Evolutionary conservation across 495 filamentous ascomycete genomes (phyloP).

Genomic region (Tetracladium marchalianum): DNA sequence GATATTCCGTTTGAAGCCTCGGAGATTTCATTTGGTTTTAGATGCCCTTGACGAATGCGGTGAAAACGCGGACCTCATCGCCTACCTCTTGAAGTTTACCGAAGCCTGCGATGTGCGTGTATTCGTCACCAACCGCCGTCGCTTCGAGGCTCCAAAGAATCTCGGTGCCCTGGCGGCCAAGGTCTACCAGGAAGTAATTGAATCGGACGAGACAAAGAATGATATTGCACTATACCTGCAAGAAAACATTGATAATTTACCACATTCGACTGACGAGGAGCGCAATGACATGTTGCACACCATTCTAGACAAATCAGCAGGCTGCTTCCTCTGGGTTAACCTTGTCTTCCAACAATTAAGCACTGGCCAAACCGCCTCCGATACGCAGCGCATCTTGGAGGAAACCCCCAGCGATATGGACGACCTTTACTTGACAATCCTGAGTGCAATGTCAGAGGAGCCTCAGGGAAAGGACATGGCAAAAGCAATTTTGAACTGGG

Average conservation of each 20-base stretch:
- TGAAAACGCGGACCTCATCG: no score
- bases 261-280: neutral
- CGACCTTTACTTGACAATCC: conserved; percentile 2
- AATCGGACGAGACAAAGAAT: neutral
- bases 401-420: conserved; percentile 11
- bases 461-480: conserved; percentile 1
- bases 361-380: neutral
- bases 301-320: conserved; percentile 9
- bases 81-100: no score
- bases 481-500: conserved; percentile 14
- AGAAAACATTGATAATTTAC: neutral
- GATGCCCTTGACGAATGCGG: conserved; percentile 18
- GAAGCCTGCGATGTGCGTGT: no score
- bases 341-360: conserved; percentile 9
- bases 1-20: conserved; percentile 6
- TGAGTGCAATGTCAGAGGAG: conserved; percentile 2
- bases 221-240: neutral
- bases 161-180: neutral
- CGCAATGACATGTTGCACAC: conserved; percentile 1
- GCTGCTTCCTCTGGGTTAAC: conserved; percentile 14
- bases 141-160: conserved; percentile 1
- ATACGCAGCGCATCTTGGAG: conserved; percentile 1
- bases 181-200: no score
- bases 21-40: conserved; percentile 11
- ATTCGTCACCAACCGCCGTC: conserved; percentile 1